Base-by-base conservation (phyloP, 1,284 basidiomycete genomes). In the Veloporphyrellus conicus region DNA sequence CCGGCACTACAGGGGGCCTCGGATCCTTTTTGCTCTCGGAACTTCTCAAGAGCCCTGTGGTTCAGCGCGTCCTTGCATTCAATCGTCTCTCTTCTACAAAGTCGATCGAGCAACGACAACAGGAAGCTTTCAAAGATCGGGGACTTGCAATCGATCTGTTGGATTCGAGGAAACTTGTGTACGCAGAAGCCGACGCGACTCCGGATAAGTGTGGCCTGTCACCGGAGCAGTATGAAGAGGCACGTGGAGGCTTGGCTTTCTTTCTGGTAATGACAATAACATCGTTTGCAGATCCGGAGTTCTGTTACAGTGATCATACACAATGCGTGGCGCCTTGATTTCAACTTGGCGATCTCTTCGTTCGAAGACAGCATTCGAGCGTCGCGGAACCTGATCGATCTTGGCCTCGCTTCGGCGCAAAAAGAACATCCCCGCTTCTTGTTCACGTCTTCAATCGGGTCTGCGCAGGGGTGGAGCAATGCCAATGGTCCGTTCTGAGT, bases 391-490 rank as follows among this genome's bases (percentile, higher is more conserved):
- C 22, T 64, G 12, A 16, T 64, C 2, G 52, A 56, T 23, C 56
- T 61, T 1, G 47, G 37, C 0, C 18, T 56, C 1, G 46, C 29
- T 6, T 61, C 62, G 3, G 14, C 43, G 1, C 45, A 18, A 6
- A 52, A 28, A 1, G 8, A 44, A 7, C 52, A 40, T 6, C 28
- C 61, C 16, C 65, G 69, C 0, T 68, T 70, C 52, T 20, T 71
- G 23, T 67, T 71, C 41, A 63, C 62, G 0, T 68, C 69, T 3
- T 68, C 68, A 2, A 41, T 68, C 14, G 48, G 58, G 3, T 61
- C 64, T 23, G 61, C 64, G 0, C 62, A 64, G 34, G 58, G 59
- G 4, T 73, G 69, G 70, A 68, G 37, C 58, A 68, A 48, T 57
- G 50, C 2, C 56, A 68, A 54, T 46, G 68, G 33, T 49, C 66